Evolutionary conservation across 108 stramenopile species (phyloP), one percentile per base, ranked within the genome.

Genomic region (Fragilariopsis cylindrus): DNA sequence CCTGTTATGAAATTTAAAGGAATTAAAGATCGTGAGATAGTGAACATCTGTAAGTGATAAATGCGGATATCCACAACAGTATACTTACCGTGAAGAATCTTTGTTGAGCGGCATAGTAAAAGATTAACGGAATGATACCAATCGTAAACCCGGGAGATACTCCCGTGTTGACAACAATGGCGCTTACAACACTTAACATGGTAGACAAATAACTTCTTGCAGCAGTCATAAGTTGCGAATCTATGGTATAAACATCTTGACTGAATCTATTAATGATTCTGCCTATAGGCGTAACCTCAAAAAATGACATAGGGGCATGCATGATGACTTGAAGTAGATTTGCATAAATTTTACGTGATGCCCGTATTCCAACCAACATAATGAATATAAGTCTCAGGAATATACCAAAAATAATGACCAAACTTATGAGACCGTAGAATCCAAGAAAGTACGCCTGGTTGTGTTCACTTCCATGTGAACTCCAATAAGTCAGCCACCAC

Each of bases 281-380:
- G 18, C 87, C 87, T 39, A 84, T 75, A 8, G 87, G 87, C 12
- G 87, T 88, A 8, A 82, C 85, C 45, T 88, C 88, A 54, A 85
- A 88, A 45, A 88, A 98, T 5, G 90, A 79, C 96, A 97, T 97
- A 3, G 96, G 96, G 5, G 96, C 96, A 6, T 81, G 56, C 53
- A 97, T 55, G 50, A 97, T 77, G 0, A 71, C 71, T 58, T 82
- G 75, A 11, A 95, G 79, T 42, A 93, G 71, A 12, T 77, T 41
- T 19, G 77, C 77, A 57, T 86, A 90, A 42, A 93, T 55, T 71
- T 54, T 67, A 18, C 76, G 58, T 2, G 88, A 88, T 4, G 90
- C 90, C 58, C 76, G 65, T 41, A 94, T 54, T 19, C 82, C 85
- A 43, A 79, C 15, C 42, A 90, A 39, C 30, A 82, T 81, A 66